Evolutionary conservation across 805 yeast species (phyloP).

Genomic region (Yarrowia yakushimensis): DNA sequence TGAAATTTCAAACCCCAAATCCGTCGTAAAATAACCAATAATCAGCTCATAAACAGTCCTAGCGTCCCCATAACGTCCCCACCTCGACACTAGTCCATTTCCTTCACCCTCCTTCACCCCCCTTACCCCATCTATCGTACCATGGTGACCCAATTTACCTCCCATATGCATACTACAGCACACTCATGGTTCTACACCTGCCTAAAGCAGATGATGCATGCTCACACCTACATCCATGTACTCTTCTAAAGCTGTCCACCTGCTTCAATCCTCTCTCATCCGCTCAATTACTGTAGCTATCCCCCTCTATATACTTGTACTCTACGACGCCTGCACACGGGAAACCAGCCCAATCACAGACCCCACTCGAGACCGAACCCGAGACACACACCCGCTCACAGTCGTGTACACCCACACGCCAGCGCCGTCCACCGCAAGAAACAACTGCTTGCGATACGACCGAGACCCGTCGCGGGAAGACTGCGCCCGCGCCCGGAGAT

Average conservation of each 20-base stretch:
- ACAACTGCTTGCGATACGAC: conserved; percentile 8
- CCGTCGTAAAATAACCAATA: too few species aligned
- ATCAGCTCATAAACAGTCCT: too few species aligned
- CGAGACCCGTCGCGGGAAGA: background rate
- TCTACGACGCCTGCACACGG: background rate
- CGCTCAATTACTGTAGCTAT: background rate
- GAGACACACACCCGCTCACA: background rate
- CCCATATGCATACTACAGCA: background rate
- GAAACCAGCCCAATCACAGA: conserved; percentile 3
- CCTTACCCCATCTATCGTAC: too few species aligned
- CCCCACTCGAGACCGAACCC: background rate
- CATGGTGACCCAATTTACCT: conserved; percentile 5
- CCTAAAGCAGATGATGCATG: background rate
- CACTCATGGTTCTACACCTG: background rate
- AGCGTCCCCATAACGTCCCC: background rate
- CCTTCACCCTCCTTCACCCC: too few species aligned
- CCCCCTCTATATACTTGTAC: background rate
- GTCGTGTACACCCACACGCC: background rate
- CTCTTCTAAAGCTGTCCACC: too few species aligned
- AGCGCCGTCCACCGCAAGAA: background rate
- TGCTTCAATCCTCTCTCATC: too few species aligned
- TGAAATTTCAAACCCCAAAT: too few species aligned
- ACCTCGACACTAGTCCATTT: too few species aligned
- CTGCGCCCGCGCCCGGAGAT: background rate
- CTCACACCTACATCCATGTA: too few species aligned